Evolutionary conservation across 139 green algal species (phyloP).

Genomic region (Dunaliella primolecta): DNA sequence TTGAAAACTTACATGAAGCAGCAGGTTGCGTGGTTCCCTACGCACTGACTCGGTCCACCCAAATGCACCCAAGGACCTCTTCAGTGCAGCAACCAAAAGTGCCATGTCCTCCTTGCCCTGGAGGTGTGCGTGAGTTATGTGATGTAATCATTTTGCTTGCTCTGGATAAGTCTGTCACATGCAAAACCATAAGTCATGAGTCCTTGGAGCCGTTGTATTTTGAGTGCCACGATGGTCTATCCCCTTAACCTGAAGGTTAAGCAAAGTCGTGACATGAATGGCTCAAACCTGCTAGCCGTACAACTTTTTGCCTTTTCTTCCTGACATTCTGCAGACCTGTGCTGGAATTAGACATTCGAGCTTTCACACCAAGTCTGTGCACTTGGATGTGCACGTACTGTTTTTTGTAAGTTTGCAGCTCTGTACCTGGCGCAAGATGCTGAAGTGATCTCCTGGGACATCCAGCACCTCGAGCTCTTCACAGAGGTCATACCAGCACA

Average conservation of each 20-base stretch:
- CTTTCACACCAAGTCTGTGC: too few relatives aligned
- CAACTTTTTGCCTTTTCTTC: too few relatives aligned
- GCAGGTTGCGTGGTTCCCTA: conserved; percentile 13
- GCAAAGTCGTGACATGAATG: too few relatives aligned
- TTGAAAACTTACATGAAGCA: conserved; percentile 7
- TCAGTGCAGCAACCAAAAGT: conserved; percentile 45
- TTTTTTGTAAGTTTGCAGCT: too few relatives aligned
- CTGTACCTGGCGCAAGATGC: conserved; percentile 71
- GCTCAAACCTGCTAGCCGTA: too few relatives aligned
- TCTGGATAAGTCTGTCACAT: background rate
- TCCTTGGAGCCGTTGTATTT: background rate
- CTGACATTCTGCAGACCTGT: too few relatives aligned
- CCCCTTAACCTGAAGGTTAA: too few relatives aligned
- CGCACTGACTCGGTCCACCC: conserved; percentile 50
- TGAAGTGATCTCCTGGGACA: conserved; percentile 85
- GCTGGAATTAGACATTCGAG: too few relatives aligned
- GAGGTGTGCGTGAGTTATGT: background rate
- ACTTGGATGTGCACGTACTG: too few relatives aligned
- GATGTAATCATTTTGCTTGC: background rate
- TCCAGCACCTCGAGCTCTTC: conserved; percentile 66
- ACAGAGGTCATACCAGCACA: conserved; percentile 68
- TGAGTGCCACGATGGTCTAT: conserved; percentile 19
- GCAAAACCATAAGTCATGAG: background rate
- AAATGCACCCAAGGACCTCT: conserved; percentile 45
- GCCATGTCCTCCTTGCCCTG: conserved; percentile 33